Evolutionary conservation across 1,284 basidiomycete species (phyloP).

Genomic region (Afroboletus lepidellus): DNA sequence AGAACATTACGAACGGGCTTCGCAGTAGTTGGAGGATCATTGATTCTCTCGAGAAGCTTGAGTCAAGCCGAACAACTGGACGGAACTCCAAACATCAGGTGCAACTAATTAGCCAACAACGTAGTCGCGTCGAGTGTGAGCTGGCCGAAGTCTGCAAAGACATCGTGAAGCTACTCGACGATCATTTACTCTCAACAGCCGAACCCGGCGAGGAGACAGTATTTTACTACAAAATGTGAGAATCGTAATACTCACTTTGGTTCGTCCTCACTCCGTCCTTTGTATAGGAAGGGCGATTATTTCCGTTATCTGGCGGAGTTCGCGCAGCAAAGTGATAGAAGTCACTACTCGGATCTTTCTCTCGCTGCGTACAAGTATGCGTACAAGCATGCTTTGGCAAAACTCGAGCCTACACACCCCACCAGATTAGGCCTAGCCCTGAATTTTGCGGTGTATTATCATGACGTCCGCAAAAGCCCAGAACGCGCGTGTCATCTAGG

Average conservation of each 20-base stretch:
- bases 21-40: slow-evolving; percentile 64
- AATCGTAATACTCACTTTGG: slow-evolving; percentile 1
- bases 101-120: slow-evolving; percentile 50
- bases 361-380: slow-evolving; percentile 65
- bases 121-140: slow-evolving; percentile 55
- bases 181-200: slow-evolving; percentile 53
- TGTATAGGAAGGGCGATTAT: slow-evolving; percentile 64
- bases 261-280: slow-evolving; percentile 11
- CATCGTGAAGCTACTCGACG: slow-evolving; percentile 54
- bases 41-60: slow-evolving; percentile 53
- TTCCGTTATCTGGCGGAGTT: slow-evolving; percentile 69
- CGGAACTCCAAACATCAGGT: slow-evolving; percentile 39
- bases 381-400: slow-evolving; percentile 60
- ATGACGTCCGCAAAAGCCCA: slow-evolving; percentile 90
- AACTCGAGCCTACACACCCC: slow-evolving; percentile 60
- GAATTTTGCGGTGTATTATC: slow-evolving; percentile 97
- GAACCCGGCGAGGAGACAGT: slow-evolving; percentile 61
- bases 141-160: slow-evolving; percentile 57
- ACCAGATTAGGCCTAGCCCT: slow-evolving; percentile 87
- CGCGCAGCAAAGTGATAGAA: slow-evolving; percentile 48
- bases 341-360: slow-evolving; percentile 50
- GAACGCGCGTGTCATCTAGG: slow-evolving; percentile 91
- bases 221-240: slow-evolving; percentile 69
- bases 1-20: slow-evolving; percentile 61
- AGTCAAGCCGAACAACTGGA: slow-evolving; percentile 33